Evolutionary conservation across 176 grass and related monocot species (phyloP).

Genomic region (Thinopyrum elongatum): DNA sequence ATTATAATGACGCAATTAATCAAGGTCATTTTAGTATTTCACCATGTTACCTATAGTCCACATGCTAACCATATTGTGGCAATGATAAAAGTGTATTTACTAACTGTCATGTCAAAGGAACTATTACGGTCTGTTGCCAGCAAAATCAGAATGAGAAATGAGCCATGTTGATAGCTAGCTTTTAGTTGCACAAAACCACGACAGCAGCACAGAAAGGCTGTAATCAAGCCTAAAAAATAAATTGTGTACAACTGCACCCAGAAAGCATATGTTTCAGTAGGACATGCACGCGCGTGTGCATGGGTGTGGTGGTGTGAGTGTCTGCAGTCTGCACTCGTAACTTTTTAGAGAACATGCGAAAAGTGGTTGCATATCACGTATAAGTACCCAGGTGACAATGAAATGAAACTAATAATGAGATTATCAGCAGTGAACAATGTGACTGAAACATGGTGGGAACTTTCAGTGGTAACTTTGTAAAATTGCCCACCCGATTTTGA

Average conservation of each 20-base stretch:
- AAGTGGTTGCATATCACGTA: background rate
- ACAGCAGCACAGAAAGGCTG: conserved; percentile 6
- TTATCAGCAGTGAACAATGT: conserved; percentile 10
- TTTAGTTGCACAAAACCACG: conserved; percentile 13
- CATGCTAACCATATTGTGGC: background rate
- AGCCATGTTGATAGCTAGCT: background rate
- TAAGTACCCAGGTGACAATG: background rate
- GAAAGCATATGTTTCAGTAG: background rate
- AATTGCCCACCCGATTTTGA: background rate
- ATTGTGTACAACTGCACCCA: background rate
- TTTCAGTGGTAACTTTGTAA: background rate
- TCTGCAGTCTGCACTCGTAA: background rate
- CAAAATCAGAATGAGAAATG: background rate
- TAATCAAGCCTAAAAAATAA: conserved; percentile 11
- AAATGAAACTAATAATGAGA: conserved; percentile 8
- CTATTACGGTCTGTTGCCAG: background rate
- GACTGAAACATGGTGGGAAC: background rate
- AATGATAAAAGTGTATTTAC: background rate
- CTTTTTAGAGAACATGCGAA: background rate
- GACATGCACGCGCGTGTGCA: background rate
- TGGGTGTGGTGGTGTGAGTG: background rate
- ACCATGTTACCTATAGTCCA: background rate
- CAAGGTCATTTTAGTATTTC: background rate
- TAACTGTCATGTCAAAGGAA: conserved; percentile 3
- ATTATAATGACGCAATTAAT: background rate